Evolutionary conservation across 1,139 yeast species (phyloP).

Genomic region (Suhomyces atakaporum): DNA sequence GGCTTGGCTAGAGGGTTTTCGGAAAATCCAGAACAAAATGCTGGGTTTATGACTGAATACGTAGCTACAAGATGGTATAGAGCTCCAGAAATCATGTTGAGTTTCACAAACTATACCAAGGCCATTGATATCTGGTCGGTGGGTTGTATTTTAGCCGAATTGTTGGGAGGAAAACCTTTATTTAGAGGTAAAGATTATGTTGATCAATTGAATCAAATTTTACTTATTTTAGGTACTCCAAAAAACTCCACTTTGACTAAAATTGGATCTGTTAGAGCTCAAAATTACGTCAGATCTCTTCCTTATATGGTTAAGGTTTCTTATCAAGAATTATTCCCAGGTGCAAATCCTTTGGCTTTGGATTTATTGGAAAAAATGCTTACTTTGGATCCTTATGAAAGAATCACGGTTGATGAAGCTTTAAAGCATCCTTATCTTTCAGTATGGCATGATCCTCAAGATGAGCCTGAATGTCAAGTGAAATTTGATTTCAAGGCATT

Average conservation of each 20-base stretch:
- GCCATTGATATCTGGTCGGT: constrained; percentile 98
- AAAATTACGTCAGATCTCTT: constrained; percentile 83
- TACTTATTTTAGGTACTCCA: constrained; percentile 88
- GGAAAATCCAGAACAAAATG: constrained; percentile 79
- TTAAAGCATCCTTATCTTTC: constrained; percentile 84
- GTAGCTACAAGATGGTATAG: constrained; percentile 98
- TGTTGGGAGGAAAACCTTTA: constrained; percentile 87
- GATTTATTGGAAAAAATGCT: constrained; percentile 82
- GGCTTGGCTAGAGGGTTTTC: constrained; percentile 96
- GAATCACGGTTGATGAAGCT: constrained; percentile 90
- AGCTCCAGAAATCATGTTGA: constrained; percentile 96
- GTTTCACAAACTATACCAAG: constrained; percentile 89
- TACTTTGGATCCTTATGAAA: constrained; percentile 80
- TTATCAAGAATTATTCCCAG: constrained; percentile 71
- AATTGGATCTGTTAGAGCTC: constrained; percentile 89
- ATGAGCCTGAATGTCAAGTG: constrained; percentile 83
- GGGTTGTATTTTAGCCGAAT: constrained; percentile 93
- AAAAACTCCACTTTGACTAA: constrained; percentile 77
- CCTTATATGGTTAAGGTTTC: constrained; percentile 84
- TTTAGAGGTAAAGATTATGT: constrained; percentile 95
- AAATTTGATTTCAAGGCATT: constrained; percentile 84
- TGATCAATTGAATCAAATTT: constrained; percentile 88
- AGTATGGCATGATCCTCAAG: constrained; percentile 96
- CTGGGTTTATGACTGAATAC: constrained; percentile 91
- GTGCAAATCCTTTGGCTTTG: constrained; percentile 84